These are phyloP conservation scores for Hortaea werneckii DNA, from an alignment of 2,329 filamentous ascomycete species.

Conservation along the genomic window DNA sequence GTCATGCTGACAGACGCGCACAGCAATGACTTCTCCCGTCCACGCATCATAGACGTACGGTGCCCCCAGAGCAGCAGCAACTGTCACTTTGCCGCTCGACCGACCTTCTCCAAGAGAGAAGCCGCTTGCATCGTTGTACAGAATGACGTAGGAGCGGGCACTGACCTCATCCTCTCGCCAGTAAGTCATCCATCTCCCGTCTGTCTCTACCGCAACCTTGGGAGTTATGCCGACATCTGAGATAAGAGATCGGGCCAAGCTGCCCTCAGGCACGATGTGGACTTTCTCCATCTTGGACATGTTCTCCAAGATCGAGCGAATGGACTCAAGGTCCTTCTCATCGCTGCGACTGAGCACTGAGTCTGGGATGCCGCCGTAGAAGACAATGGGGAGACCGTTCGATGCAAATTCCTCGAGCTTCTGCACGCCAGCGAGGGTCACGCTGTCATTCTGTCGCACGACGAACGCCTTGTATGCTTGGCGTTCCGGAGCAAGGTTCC, in stretches of 20 bases:
- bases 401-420: slow-evolving; percentile 28
- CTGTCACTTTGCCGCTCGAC: slow-evolving; percentile 18
- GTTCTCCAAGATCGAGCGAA: slow-evolving; percentile 12
- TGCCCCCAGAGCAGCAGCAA: slow-evolving; percentile 21
- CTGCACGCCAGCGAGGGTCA: slow-evolving; percentile 27
- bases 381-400: slow-evolving; percentile 35
- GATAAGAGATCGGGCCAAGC: slow-evolving; percentile 24
- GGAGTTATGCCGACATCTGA: slow-evolving; percentile 25
- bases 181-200: slow-evolving; percentile 26
- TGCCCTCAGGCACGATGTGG: slow-evolving; percentile 22
- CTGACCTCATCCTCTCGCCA: slow-evolving; percentile 24
- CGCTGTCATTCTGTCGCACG: slow-evolving; percentile 26
- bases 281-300: slow-evolving; percentile 27
- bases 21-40: slow-evolving; percentile 28
- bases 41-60: slow-evolving; percentile 35
- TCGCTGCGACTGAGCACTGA: slow-evolving; percentile 13
- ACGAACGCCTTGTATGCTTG: slow-evolving; percentile 37
- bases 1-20: slow-evolving; percentile 24
- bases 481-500: slow-evolving; percentile 28
- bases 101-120: slow-evolving; percentile 9
- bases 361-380: slow-evolving; percentile 27
- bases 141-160: slow-evolving; percentile 28
- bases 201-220: slow-evolving; percentile 14
- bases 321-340: slow-evolving; percentile 6
- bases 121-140: slow-evolving; percentile 31